Conservation (phyloP, 352 stramenopile species). For the Thalassiosira mediterranea region DNA sequence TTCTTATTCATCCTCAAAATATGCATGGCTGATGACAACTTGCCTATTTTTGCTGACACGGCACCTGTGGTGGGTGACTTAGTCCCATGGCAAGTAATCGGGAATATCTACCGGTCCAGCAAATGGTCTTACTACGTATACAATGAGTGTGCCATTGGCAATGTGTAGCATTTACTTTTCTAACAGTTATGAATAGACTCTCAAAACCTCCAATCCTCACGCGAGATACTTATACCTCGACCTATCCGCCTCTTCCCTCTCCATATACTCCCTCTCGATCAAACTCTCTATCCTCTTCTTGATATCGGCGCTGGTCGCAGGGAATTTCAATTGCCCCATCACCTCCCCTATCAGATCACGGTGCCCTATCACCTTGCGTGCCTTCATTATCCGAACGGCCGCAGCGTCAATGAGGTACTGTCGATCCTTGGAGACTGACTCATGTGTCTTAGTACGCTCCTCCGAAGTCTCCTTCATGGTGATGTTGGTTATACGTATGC, state of each 20-base stretch:
- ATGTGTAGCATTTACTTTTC: no score
- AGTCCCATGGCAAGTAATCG: no score
- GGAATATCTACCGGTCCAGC: no score
- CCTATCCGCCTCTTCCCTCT: constrained; percentile 91
- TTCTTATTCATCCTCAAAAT: no score
- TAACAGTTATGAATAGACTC: no score
- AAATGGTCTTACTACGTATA: no score
- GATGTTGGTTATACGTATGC: constrained; percentile 87
- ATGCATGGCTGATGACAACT: no score
- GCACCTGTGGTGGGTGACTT: no score
- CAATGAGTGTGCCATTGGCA: no score
- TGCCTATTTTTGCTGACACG: no score
- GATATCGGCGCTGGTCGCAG: constrained; percentile 91
- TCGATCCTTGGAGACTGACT: constrained; percentile 75
- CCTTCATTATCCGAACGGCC: constrained; percentile 99
- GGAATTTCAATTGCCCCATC: constrained; percentile 92
- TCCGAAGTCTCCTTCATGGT: constrained; percentile 83
- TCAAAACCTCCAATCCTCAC: constrained; percentile 67
- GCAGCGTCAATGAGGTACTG: constrained; percentile 88
- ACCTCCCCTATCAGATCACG: constrained; percentile 94
- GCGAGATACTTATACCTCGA: constrained; percentile 98
- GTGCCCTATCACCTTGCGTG: constrained; percentile 95
- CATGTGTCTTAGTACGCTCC: constrained; percentile 82
- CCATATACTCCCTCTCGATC: constrained; percentile 99
- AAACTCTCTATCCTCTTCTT: constrained; percentile 98